Conservation (phyloP, 805 yeast species). For the Hanseniaspora osmophila region DNA sequence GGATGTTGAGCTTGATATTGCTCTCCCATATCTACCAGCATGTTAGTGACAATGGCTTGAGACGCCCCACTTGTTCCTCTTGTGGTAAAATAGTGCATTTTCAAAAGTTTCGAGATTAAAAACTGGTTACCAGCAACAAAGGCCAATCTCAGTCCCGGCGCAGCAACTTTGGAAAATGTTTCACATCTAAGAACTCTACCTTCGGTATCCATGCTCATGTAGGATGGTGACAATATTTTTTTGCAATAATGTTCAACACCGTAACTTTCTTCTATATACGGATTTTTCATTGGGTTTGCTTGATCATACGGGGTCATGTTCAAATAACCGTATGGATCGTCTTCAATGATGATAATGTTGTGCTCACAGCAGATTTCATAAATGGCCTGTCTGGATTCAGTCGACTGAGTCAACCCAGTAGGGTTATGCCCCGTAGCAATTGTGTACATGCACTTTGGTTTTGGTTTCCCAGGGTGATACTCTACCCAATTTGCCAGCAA, state of each 20-base stretch:
- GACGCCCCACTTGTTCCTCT: constrained; percentile 45
- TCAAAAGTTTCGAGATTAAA: constrained; percentile 9
- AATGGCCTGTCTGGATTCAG: constrained; percentile 34
- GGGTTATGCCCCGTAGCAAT: constrained; percentile 66
- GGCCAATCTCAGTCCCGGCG: constrained; percentile 55
- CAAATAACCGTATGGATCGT: constrained; percentile 57
- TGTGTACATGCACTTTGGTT: constrained; percentile 48
- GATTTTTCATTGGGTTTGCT: constrained; percentile 17
- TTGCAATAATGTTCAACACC: constrained; percentile 31
- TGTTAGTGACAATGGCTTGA: constrained; percentile 40
- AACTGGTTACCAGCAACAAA: constrained; percentile 40
- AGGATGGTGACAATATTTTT: constrained; percentile 34
- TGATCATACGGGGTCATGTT: constrained; percentile 30
- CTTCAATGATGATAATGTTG: constrained; percentile 49
- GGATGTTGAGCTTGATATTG: constrained; percentile 2
- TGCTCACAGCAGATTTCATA: constrained; percentile 39
- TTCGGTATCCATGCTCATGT: constrained; percentile 36
- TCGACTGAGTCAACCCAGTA: constrained; percentile 39
- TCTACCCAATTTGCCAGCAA: constrained; percentile 44
- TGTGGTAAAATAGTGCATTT: constrained; percentile 19
- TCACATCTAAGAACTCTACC: constrained; percentile 52
- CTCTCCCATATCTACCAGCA: constrained; percentile 29
- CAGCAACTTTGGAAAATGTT: constrained; percentile 50
- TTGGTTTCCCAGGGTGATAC: constrained; percentile 32
- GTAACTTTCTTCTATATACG: constrained; percentile 15